Conservation (phyloP, 306 rosid genomes). For the Purshia tridentata region DNA sequence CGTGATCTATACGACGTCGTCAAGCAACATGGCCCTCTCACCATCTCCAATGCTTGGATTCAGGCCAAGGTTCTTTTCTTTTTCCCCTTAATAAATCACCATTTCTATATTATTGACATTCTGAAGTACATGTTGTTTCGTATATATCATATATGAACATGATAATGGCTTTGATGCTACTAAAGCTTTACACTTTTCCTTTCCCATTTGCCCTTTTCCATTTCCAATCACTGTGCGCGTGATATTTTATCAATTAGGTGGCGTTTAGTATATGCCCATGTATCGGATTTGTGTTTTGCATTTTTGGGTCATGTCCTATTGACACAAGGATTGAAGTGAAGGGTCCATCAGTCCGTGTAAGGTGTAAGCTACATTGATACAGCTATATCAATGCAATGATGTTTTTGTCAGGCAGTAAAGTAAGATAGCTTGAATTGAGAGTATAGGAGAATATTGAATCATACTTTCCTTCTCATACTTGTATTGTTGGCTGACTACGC, state of each 20-base stretch:
- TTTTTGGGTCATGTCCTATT: background rate
- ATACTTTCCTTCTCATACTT: background rate
- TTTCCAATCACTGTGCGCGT: background rate
- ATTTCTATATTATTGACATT: too few relatives aligned
- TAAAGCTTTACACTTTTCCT: background rate
- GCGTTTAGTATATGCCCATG: background rate
- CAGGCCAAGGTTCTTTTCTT: constrained; percentile 34
- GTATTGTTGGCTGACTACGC: background rate
- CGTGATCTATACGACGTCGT: constrained; percentile 44
- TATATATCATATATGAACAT: too few relatives aligned
- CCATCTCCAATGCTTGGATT: constrained; percentile 47
- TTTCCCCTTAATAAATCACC: background rate
- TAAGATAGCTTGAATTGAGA: background rate
- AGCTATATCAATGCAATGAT: background rate
- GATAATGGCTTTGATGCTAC: background rate
- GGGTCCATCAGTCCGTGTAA: background rate
- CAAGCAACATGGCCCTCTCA: constrained; percentile 43
- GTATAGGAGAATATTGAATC: background rate
- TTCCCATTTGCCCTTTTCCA: background rate
- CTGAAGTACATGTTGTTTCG: too few relatives aligned
- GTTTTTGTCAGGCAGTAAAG: background rate
- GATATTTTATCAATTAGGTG: background rate
- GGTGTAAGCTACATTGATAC: background rate
- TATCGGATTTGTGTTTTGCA: background rate
- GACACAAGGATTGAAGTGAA: background rate